These are phyloP conservation scores for Schizosaccharomyces lindneri DNA, from an alignment of 805 yeast genomes.

Conservation along the genomic window DNA sequence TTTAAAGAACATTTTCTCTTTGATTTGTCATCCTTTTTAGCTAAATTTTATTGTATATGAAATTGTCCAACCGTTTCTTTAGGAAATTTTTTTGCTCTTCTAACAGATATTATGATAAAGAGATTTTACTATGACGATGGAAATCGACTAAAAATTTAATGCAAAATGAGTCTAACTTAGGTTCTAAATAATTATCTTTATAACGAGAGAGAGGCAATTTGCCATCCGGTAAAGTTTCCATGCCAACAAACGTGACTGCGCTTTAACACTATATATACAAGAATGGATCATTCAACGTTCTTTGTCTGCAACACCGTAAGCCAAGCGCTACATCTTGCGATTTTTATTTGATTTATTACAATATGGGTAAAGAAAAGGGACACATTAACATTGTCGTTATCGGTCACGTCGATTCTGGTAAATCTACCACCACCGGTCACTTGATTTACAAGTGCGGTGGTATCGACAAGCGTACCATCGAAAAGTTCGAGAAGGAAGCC, in stretches of 20 bases:
- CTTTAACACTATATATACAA: not conserved
- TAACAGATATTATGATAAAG: too few species aligned
- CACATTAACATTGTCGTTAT: slow-evolving; percentile 99
- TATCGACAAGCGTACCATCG: slow-evolving; percentile 87
- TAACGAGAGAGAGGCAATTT: too few species aligned
- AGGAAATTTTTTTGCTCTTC: too few species aligned
- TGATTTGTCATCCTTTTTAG: too few species aligned
- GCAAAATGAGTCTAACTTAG: too few species aligned
- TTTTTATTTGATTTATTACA: not conserved
- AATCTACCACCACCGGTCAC: slow-evolving; percentile 98
- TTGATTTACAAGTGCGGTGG: slow-evolving; percentile 98
- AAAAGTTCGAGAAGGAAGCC: slow-evolving; percentile 95
- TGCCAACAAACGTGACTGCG: not conserved
- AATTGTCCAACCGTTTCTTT: too few species aligned
- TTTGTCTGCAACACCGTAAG: slow-evolving; percentile 1
- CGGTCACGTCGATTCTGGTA: slow-evolving; percentile 99
- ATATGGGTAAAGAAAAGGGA: slow-evolving; percentile 20
- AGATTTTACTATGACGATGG: too few species aligned
- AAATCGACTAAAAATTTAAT: too few species aligned
- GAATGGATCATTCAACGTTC: not conserved
- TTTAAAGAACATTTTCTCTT: too few species aligned
- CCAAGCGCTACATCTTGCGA: slow-evolving; percentile 2
- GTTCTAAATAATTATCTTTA: too few species aligned
- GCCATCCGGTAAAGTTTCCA: not conserved
- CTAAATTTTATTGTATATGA: too few species aligned